Conservation (phyloP, 768 basidiomycete genomes). For the Gymnopilus dilepis region DNA sequence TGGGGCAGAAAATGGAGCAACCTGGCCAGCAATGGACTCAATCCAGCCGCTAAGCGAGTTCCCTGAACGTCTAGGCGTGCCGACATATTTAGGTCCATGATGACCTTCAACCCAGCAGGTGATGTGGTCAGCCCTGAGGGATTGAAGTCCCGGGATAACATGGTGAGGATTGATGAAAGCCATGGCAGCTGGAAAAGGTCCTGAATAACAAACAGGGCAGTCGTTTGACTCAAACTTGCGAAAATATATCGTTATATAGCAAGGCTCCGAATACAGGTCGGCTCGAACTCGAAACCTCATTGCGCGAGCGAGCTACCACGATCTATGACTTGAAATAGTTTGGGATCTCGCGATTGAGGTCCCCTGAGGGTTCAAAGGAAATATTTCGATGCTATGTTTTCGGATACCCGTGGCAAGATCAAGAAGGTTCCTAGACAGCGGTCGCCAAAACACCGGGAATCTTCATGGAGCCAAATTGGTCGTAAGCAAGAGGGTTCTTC, state of each 20-base stretch:
- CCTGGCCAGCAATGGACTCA: constrained; percentile 11
- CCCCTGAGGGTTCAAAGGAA: neutral
- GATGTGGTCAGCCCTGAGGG: neutral
- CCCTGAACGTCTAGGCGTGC: neutral
- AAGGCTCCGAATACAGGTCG: neutral
- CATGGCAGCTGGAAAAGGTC: neutral
- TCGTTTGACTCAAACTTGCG: neutral
- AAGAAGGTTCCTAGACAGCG: neutral
- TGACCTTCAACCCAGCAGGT: constrained; percentile 13
- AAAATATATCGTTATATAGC: neutral
- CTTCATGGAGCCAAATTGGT: neutral
- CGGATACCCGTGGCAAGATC: neutral
- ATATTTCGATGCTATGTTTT: neutral
- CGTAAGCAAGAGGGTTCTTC: neutral
- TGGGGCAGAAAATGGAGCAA: neutral
- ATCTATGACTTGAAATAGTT: neutral
- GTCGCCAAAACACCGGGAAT: neutral
- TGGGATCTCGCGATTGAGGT: neutral
- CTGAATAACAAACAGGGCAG: neutral
- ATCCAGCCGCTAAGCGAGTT: constrained; percentile 14
- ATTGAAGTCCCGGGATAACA: constrained; percentile 1
- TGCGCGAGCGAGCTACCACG: neutral
- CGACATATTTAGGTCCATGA: constrained; percentile 4
- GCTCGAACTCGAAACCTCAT: neutral
- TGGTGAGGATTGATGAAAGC: constrained; percentile 6